Conservation (phyloP, 176 grass and related monocot species). For the Juncus inflexus region DNA sequence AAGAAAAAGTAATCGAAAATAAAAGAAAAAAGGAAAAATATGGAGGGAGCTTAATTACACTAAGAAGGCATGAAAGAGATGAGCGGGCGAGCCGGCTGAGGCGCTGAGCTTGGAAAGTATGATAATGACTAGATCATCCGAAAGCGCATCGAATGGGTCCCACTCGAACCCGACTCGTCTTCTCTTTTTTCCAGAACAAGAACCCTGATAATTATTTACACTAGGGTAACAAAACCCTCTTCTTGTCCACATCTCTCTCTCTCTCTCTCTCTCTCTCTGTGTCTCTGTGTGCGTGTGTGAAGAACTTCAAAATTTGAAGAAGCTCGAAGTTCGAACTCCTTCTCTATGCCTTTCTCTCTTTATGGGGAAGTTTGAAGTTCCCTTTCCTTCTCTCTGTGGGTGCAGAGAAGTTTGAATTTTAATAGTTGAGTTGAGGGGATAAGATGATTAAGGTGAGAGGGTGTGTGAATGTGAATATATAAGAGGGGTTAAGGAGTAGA, state of each 20-base stretch:
- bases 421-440: not conserved
- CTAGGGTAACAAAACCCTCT: constrained; percentile 11
- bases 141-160: constrained; percentile 54
- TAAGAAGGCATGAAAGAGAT: constrained; percentile 37
- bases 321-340: not conserved
- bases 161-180: not conserved
- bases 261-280: constrained; percentile 22
- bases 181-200: not conserved
- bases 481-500: not conserved
- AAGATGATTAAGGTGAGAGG: not conserved
- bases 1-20: not conserved
- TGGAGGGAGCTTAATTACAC: constrained; percentile 20
- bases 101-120: constrained; percentile 37
- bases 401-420: not conserved
- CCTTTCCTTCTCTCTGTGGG: not conserved
- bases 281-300: too few species aligned
- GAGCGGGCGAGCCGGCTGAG: constrained; percentile 25
- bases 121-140: constrained; percentile 54
- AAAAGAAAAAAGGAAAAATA: not conserved
- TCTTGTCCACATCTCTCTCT: constrained; percentile 2
- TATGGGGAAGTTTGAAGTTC: too few species aligned
- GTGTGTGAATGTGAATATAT: constrained; percentile 8
- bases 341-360: not conserved
- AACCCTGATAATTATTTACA: not conserved
- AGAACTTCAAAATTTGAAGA: too few species aligned